These are phyloP conservation scores for Yamadazyma songkhlaensis DNA, from an alignment of 1,139 yeast genomes.

Conservation along the genomic window DNA sequence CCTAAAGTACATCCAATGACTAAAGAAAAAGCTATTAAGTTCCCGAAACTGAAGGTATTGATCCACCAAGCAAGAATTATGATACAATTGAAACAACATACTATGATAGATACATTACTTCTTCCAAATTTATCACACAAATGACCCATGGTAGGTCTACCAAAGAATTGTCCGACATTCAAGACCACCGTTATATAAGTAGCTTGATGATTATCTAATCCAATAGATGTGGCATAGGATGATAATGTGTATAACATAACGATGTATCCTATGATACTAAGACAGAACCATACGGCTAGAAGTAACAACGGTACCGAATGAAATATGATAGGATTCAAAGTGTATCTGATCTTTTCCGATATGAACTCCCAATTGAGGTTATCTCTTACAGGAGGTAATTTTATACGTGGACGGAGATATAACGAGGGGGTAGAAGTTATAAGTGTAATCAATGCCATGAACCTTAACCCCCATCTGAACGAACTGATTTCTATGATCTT, in stretches of 20 bases:
- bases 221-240: slow-evolving; percentile 59
- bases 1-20: slow-evolving; percentile 58
- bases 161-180: slow-evolving; percentile 62
- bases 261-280: slow-evolving; percentile 56
- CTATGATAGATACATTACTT: slow-evolving; percentile 42
- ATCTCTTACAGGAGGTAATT: slow-evolving; percentile 22
- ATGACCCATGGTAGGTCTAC: slow-evolving; percentile 63
- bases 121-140: slow-evolving; percentile 60
- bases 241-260: slow-evolving; percentile 61
- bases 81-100: slow-evolving; percentile 30
- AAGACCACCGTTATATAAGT: slow-evolving; percentile 59
- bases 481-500: slow-evolving; percentile 49
- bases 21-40: slow-evolving; percentile 52
- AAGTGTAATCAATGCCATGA: slow-evolving; percentile 42
- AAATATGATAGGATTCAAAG: slow-evolving; percentile 31
- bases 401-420: slow-evolving; percentile 46
- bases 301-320: slow-evolving; percentile 37
- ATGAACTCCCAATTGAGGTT: slow-evolving; percentile 21
- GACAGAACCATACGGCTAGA: slow-evolving; percentile 54
- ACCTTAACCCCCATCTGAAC: slow-evolving; percentile 66
- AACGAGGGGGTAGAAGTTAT: slow-evolving; percentile 23
- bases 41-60: slow-evolving; percentile 47
- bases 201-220: slow-evolving; percentile 53
- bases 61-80: slow-evolving; percentile 53
- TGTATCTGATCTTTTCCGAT: slow-evolving; percentile 17